Conservation (phyloP, 2,329 filamentous ascomycete species). For the Pseudogymnoascus sp. region DNA sequence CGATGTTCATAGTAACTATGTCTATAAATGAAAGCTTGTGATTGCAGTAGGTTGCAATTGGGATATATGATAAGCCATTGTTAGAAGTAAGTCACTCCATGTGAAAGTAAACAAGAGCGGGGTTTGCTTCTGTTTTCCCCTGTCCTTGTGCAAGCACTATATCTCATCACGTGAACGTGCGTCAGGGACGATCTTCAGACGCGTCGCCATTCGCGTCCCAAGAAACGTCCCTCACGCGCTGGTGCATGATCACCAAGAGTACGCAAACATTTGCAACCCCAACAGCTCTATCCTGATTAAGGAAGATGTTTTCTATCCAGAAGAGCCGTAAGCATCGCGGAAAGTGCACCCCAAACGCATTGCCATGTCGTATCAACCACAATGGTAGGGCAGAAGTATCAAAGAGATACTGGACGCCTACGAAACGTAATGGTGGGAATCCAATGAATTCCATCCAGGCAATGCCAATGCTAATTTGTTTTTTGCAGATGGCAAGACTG, state of each 20-base stretch:
- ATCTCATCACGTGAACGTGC: not conserved
- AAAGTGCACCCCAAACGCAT: slow-evolving; percentile 49
- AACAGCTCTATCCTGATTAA: not conserved
- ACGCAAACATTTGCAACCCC: not conserved
- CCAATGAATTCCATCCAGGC: slow-evolving; percentile 24
- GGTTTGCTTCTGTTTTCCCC: not conserved
- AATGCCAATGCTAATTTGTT: slow-evolving; percentile 8
- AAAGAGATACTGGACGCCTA: slow-evolving; percentile 64
- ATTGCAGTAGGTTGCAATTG: not conserved
- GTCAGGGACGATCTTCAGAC: not conserved
- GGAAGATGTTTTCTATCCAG: slow-evolving; percentile 25
- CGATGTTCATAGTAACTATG: not conserved
- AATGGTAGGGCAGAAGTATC: slow-evolving; percentile 61
- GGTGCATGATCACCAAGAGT: not conserved
- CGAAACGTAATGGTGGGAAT: slow-evolving; percentile 35
- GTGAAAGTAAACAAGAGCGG: not conserved
- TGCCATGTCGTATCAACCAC: slow-evolving; percentile 76
- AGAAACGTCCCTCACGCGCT: not conserved
- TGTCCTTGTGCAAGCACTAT: not conserved
- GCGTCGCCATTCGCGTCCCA: not conserved
- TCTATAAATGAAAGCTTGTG: not conserved
- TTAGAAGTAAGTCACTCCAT: not conserved
- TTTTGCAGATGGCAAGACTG: slow-evolving; percentile 41
- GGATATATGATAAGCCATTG: not conserved
- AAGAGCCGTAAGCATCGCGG: slow-evolving; percentile 22